A percentile compares a stretch with the other conserved stretches of the same genome.
These are phyloP conservation scores for Leccinum pallidistipes DNA, from an alignment of 1,284 basidiomycete species.

Conservation along the genomic window DNA sequence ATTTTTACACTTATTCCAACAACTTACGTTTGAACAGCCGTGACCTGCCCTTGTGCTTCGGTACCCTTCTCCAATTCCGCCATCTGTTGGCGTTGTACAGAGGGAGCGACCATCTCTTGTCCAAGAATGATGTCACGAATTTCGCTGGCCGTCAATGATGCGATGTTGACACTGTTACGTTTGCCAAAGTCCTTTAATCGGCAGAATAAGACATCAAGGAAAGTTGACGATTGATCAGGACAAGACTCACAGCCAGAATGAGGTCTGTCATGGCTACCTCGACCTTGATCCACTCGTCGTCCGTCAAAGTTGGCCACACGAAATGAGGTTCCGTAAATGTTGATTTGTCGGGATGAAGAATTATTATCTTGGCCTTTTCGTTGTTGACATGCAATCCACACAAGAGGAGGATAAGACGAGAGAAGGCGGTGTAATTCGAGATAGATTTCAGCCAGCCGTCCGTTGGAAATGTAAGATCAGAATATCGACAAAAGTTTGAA, in stretches of 20 bases:
- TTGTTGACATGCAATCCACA: slow-evolving; percentile 99
- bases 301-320: slow-evolving; percentile 93
- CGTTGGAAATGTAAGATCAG: slow-evolving; percentile 28
- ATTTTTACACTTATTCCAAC: not conserved
- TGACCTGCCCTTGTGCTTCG: slow-evolving; percentile 93
- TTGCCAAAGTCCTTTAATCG: slow-evolving; percentile 88
- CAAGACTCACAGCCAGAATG: slow-evolving; percentile 69
- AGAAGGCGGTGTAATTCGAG: slow-evolving; percentile 99
- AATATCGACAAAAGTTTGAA: not conserved
- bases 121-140: slow-evolving; percentile 96
- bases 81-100: slow-evolving; percentile 97
- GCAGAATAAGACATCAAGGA: slow-evolving; percentile 11
- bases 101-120: slow-evolving; percentile 94
- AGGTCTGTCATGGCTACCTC: slow-evolving; percentile 97
- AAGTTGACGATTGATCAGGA: not conserved
- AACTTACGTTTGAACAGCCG: slow-evolving; percentile 77
- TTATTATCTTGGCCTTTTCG: slow-evolving; percentile 90
- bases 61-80: slow-evolving; percentile 97
- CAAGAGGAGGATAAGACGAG: slow-evolving; percentile 91
- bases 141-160: slow-evolving; percentile 94
- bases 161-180: slow-evolving; percentile 98
- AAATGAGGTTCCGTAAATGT: slow-evolving; percentile 98
- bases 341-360: slow-evolving; percentile 89
- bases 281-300: slow-evolving; percentile 99
- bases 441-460: slow-evolving; percentile 99